Base-by-base conservation (phyloP, 2,329 filamentous ascomycete species). In the Beauveria rudraprayagi region DNA sequence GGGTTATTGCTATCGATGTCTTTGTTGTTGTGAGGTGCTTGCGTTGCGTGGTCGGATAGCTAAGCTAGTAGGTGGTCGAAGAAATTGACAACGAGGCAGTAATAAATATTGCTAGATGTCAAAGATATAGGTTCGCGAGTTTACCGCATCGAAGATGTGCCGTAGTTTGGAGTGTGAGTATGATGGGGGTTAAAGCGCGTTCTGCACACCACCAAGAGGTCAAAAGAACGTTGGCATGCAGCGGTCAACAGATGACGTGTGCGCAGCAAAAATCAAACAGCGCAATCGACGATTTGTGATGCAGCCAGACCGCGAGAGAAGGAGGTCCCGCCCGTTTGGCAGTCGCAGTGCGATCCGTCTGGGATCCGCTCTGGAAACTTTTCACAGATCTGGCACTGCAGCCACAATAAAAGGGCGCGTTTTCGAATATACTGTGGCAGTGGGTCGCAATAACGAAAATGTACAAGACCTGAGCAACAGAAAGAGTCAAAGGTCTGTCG, bases 361-460 rank as follows among this genome's bases (percentile, higher is more conserved):
- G 48, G 41, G 41, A 51, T 54, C 57, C 57, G 57, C 57, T 43
- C 19, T 37, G 17, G 47, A 37, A 60, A 52, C 48, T 47, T 57
- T 53, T 53, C 24, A 14, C 17, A 24, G 40, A 51, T 55, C 48
- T 50, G 47, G 10, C 5, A 17, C 34, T 37, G 40, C 16, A 8
- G 16, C 16, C n/a, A 50, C n/a, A 26, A 19, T 28, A 54, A 60
- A 47, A 24, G 50, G 56, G 56, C 5, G 7, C 16, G 5, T 30
- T 53, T 54, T 54, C 19, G 48, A 28, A 37, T 37, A 37, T 5
- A 14, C 16, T 37, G 34, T 37, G 14, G 34, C 14, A 37, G 34
- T 37, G 34, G 14, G 34, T 37, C 34, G 34, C 34, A 37, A 37
- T 37, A 37, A 37, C 11, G 14, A 37, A 37, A 37, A 11, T 16